Evolutionary conservation across 768 basidiomycete species (phyloP).

Genomic region (Calocybe cyanea): DNA sequence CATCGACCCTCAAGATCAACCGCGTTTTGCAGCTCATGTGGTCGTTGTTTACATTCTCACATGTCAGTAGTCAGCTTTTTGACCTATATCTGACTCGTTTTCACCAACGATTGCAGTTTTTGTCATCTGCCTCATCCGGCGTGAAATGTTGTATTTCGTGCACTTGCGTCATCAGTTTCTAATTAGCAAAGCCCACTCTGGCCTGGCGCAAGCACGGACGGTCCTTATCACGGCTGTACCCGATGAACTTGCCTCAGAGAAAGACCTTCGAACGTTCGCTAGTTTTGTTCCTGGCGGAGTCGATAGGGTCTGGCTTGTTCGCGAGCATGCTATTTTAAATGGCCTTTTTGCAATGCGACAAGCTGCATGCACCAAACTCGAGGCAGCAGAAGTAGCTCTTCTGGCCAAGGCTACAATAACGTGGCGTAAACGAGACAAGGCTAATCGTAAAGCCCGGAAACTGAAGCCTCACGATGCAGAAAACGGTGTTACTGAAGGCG

Average conservation of each 20-base stretch:
- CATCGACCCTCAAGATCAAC: slow-evolving; percentile 29
- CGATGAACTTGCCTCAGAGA: slow-evolving; percentile 45
- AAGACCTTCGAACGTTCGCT: slow-evolving; percentile 46
- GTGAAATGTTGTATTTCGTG: slow-evolving; percentile 55
- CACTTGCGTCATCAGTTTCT: slow-evolving; percentile 57
- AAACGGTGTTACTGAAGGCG: slow-evolving; percentile 6
- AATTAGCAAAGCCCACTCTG: slow-evolving; percentile 53
- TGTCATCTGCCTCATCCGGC: slow-evolving; percentile 55
- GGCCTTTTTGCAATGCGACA: slow-evolving; percentile 39
- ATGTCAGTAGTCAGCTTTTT: slow-evolving; percentile 32
- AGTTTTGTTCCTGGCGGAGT: slow-evolving; percentile 69
- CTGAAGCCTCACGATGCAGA: slow-evolving; percentile 27
- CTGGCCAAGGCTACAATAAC: slow-evolving; percentile 34
- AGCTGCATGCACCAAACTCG: slow-evolving; percentile 49
- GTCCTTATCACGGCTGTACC: slow-evolving; percentile 67
- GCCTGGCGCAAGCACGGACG: slow-evolving; percentile 61
- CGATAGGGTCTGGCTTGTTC: slow-evolving; percentile 64
- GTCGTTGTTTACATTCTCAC: slow-evolving; percentile 47
- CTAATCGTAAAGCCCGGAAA: slow-evolving; percentile 28
- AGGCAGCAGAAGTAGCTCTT: slow-evolving; percentile 43
- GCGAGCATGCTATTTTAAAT: slow-evolving; percentile 45
- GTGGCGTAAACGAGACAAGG: slow-evolving; percentile 36
- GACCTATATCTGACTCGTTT: not conserved
- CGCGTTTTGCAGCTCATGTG: slow-evolving; percentile 55
- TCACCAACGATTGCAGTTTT: slow-evolving; percentile 37